These are phyloP conservation scores for Stemphylium lycopersici DNA, from an alignment of 2,329 filamentous ascomycete genomes.

Conservation along the genomic window DNA sequence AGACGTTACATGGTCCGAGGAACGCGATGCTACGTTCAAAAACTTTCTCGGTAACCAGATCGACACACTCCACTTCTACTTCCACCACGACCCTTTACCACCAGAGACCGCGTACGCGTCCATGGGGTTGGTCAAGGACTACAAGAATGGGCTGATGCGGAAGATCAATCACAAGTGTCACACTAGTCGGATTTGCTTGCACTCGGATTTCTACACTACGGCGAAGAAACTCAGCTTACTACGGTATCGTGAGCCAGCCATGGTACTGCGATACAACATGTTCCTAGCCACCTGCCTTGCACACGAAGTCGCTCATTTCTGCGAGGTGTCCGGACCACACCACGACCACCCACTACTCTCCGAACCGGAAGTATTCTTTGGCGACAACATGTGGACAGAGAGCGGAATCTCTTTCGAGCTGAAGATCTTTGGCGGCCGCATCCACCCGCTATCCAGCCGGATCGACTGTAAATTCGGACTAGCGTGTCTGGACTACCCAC, in stretches of 20 bases:
- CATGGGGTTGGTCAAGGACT: conserved; percentile 48
- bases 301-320: conserved; percentile 51
- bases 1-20: conserved; percentile 43
- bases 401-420: conserved; percentile 49
- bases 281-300: conserved; percentile 48
- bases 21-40: conserved; percentile 38
- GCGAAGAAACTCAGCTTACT: conserved; percentile 48
- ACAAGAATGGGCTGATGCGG: conserved; percentile 45
- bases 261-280: conserved; percentile 50
- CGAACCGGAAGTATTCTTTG: conserved; percentile 47
- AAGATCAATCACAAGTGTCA: conserved; percentile 46
- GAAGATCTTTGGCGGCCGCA: conserved; percentile 48
- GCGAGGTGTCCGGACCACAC: conserved; percentile 47
- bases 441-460: conserved; percentile 47
- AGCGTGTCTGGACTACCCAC: conserved; percentile 44
- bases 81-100: conserved; percentile 45
- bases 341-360: conserved; percentile 45
- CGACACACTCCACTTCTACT: conserved; percentile 49
- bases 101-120: conserved; percentile 47
- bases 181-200: conserved; percentile 47
- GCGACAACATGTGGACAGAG: conserved; percentile 50
- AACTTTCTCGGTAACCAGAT: conserved; percentile 40
- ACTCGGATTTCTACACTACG: conserved; percentile 50
- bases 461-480: conserved; percentile 49
- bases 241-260: conserved; percentile 47